phyloP scores from a whole-genome alignment of 148 eudicot species.

The Silene conica region DNA sequence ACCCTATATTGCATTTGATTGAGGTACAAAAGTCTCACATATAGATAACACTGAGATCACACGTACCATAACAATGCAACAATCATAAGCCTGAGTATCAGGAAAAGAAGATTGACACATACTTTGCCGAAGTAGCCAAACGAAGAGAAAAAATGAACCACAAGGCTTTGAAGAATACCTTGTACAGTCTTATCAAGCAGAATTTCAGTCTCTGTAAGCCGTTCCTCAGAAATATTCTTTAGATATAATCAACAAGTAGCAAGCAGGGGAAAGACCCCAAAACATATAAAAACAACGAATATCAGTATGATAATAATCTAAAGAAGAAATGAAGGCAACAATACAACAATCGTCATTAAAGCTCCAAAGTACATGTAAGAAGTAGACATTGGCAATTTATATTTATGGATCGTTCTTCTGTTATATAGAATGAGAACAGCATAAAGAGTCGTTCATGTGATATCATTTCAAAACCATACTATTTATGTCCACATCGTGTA shows the following conservation, averaged over 20 bases:
- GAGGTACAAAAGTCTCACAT: not conserved
- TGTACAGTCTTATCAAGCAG: constrained; percentile 75
- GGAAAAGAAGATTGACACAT: not conserved
- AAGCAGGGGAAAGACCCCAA: not conserved
- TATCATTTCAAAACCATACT: not conserved
- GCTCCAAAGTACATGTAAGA: not conserved
- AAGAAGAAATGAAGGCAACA: constrained; percentile 1
- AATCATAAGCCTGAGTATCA: not conserved
- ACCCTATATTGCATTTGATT: not conserved
- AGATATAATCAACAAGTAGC: constrained; percentile 6
- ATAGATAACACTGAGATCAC: not conserved
- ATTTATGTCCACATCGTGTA: not conserved
- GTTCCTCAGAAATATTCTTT: constrained; percentile 51
- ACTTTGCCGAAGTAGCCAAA: constrained; percentile 7
- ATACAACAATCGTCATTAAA: not conserved
- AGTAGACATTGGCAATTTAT: not conserved
- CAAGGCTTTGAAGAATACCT: constrained; percentile 39
- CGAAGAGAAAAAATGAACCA: not conserved
- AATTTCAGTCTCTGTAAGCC: constrained; percentile 38
- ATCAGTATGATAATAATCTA: not conserved
- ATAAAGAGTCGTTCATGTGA: not conserved
- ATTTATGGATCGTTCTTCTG: not conserved
- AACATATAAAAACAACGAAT: not conserved
- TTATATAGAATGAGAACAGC: not conserved
- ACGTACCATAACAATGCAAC: not conserved